A percentile compares a stretch with the other conserved stretches of the same genome.
Conservation (phyloP, 139 green algal species). For the Coccomyxa sp. region DNA sequence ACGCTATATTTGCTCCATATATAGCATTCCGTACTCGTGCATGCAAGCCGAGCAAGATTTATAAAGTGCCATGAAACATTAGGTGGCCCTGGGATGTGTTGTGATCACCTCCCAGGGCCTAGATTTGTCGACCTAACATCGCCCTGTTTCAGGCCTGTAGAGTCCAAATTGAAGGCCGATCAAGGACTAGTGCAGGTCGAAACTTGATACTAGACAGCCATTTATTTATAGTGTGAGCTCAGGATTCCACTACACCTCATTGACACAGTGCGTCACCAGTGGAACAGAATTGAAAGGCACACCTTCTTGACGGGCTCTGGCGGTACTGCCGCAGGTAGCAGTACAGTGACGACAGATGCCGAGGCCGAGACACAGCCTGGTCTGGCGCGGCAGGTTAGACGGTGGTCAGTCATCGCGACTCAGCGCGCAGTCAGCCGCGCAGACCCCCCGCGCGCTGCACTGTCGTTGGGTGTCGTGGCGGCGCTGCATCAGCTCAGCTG, state of each 20-base stretch:
- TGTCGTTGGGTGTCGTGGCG: not conserved
- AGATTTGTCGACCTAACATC: no score
- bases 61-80: no score
- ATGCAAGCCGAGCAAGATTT: no score
- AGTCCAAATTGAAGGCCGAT: no score
- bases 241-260: not conserved
- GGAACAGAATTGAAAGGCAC: not conserved
- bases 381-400: not conserved
- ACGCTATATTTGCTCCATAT: not conserved
- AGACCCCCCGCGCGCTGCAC: not conserved
- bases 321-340: not conserved
- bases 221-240: no score
- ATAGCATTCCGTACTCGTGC: no score
- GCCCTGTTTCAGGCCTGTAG: no score
- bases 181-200: no score
- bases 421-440: not conserved
- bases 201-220: no score
- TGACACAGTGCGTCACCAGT: not conserved
- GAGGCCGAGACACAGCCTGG: not conserved
- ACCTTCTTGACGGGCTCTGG: not conserved
- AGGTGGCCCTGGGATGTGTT: no score
- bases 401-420: not conserved
- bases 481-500: slow-evolving; percentile 18
- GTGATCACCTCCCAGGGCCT: no score
- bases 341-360: no score